phyloP scores from a whole-genome alignment of 495 filamentous ascomycete genomes.

The Tuber umbilicatum region DNA sequence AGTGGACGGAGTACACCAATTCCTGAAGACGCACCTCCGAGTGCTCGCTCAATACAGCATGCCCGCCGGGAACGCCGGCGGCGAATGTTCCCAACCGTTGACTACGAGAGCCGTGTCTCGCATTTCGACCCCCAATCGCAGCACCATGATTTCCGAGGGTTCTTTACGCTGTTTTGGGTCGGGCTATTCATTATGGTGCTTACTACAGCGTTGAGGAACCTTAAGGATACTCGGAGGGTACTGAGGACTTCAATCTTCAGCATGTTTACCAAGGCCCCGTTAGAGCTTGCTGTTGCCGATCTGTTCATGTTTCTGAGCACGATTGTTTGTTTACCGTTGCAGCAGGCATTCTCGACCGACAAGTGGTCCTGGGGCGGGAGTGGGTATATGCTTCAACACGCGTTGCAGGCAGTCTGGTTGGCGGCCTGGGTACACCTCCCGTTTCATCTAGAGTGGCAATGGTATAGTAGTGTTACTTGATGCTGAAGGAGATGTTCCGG shows the following conservation, averaged over 20 bases:
- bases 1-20: conserved; percentile 88
- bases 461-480: conserved; percentile 39
- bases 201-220: conserved; percentile 80
- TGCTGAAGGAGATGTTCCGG: background rate
- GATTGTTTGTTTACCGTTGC: conserved; percentile 63
- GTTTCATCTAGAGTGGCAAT: conserved; percentile 81
- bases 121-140: conserved; percentile 92
- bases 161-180: conserved; percentile 98
- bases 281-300: conserved; percentile 79
- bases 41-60: conserved; percentile 77
- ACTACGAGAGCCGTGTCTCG: conserved; percentile 85
- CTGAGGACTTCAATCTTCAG: conserved; percentile 78
- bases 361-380: conserved; percentile 64
- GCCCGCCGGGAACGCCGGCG: conserved; percentile 72
- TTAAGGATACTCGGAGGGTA: conserved; percentile 87
- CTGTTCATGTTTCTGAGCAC: conserved; percentile 72
- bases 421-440: conserved; percentile 78
- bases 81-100: conserved; percentile 89
- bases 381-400: conserved; percentile 73
- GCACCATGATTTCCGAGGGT: conserved; percentile 89
- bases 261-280: conserved; percentile 77
- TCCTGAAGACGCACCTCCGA: conserved; percentile 84
- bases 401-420: conserved; percentile 75
- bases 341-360: conserved; percentile 56
- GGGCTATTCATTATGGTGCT: conserved; percentile 93